Evolutionary conservation across 805 yeast species (phyloP), one percentile per base, ranked within the genome.

Genomic region (Nakazawaea ernobii): DNA sequence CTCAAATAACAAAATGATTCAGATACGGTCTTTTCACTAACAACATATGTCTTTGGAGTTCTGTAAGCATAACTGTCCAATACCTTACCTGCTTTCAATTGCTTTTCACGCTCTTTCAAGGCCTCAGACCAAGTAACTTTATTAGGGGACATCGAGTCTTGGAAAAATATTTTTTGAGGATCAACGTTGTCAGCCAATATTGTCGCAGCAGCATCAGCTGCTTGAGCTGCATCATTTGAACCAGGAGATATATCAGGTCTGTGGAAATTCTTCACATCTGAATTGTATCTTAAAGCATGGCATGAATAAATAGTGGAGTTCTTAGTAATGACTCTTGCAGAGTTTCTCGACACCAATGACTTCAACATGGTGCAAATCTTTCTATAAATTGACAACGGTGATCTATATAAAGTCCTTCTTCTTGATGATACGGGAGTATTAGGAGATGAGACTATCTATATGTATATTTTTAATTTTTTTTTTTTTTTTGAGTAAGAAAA

Each of bases 81-180:
- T 30, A 79, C 71, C 55, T 80, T 79, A n/a, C 95, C 94, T 51
- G 83, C 87, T 24, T 79, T 80, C 59, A 77, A 64, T 58, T 86
- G 86, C 58, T 78, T 74, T 55, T 82, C 77, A 45, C 90, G 74
- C 55, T 88, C 94, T 13, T 77, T 75, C 51, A 90, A 69, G 0
- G 97, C 96, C 46, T 81, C 88, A 59, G 88, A 67, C 97, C 97
- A 91, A 2, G 97, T 87, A 35, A 84, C 88, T 40, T 77, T 68
- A 42, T 67, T 61, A 8, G 59, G 59, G 4, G 57, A 39, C 55
- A 55, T 17, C 59, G 60, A 4, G 57, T 53, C 32, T 51, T 51
- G 29, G 49, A 54, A 57, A 3, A 65, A 49, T 47, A 74, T 62
- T 36, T 71, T 71, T 48, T 70, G 74, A 51, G 71, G 70, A 54